Evolutionary conservation across 1,284 basidiomycete species (phyloP).

Genomic region (Sphagnurus paluster): DNA sequence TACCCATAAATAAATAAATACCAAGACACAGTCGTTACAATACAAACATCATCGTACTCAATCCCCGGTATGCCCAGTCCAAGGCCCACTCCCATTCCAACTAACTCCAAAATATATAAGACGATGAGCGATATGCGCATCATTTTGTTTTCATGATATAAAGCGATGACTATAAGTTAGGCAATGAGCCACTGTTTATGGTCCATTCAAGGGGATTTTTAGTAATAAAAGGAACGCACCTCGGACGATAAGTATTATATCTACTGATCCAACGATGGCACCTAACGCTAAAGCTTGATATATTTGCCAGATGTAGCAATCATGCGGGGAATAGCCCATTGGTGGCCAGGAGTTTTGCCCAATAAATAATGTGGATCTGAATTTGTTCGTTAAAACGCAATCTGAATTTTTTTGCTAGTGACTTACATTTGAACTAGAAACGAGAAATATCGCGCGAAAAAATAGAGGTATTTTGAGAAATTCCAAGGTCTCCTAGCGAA

Average conservation of each 20-base stretch:
- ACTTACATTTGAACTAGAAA: slow-evolving; percentile 34
- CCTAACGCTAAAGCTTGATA: slow-evolving; percentile 34
- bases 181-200: neutral
- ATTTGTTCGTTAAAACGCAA: neutral
- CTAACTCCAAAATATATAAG: slow-evolving; percentile 30
- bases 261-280: slow-evolving; percentile 28
- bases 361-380: slow-evolving; percentile 33
- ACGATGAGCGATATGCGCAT: slow-evolving; percentile 25
- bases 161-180: slow-evolving; percentile 31
- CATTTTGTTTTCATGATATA: slow-evolving; percentile 28
- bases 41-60: slow-evolving; percentile 32
- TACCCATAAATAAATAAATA: slow-evolving; percentile 31
- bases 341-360: slow-evolving; percentile 32
- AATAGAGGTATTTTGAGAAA: slow-evolving; percentile 33
- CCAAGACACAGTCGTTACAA: slow-evolving; percentile 25
- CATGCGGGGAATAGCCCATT: slow-evolving; percentile 33
- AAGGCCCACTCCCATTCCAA: slow-evolving; percentile 32
- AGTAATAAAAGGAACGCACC: slow-evolving; percentile 16
- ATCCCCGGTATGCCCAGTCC: slow-evolving; percentile 30
- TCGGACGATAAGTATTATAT: slow-evolving; percentile 37
- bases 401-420: neutral
- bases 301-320: slow-evolving; percentile 40
- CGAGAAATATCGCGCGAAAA: slow-evolving; percentile 35
- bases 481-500: slow-evolving; percentile 29
- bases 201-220: no score